Percentiles rank a stretch among this genome's conserved stretches.
These are phyloP conservation scores for Termitomyces sp. DNA, from an alignment of 768 basidiomycete genomes.

Conservation along the genomic window DNA sequence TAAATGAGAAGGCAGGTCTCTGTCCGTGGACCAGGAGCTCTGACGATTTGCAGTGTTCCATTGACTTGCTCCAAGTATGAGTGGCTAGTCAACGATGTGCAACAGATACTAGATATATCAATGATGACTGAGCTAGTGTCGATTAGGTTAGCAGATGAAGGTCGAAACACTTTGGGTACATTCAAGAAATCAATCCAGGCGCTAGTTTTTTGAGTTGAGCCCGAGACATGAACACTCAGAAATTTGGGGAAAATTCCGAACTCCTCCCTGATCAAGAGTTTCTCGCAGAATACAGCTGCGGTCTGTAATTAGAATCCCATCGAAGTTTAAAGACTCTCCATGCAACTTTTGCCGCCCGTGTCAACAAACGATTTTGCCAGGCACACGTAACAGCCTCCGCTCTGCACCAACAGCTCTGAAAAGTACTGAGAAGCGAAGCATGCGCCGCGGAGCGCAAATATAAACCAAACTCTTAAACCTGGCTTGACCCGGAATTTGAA, in stretches of 20 bases:
- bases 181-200: not conserved
- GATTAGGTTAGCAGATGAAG: not conserved
- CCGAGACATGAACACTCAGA: not conserved
- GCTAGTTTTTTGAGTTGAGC: not conserved
- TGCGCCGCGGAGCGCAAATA: constrained; percentile 3
- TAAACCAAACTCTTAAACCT: not conserved
- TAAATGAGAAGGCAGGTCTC: not conserved
- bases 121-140: not conserved
- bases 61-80: not conserved
- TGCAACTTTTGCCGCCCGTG: not conserved
- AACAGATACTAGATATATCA: not conserved
- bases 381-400: not conserved
- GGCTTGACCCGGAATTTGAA: not conserved
- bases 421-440: not conserved
- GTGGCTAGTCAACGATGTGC: not conserved
- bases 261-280: not conserved
- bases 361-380: not conserved
- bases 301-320: not conserved
- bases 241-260: not conserved
- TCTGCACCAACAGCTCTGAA: not conserved
- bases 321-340: not conserved
- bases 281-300: not conserved
- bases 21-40: not conserved
- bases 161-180: not conserved
- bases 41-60: not conserved